Evolutionary conservation across 164 flowering plant species (phyloP).

Genomic region (Paratinospora sagittata): DNA sequence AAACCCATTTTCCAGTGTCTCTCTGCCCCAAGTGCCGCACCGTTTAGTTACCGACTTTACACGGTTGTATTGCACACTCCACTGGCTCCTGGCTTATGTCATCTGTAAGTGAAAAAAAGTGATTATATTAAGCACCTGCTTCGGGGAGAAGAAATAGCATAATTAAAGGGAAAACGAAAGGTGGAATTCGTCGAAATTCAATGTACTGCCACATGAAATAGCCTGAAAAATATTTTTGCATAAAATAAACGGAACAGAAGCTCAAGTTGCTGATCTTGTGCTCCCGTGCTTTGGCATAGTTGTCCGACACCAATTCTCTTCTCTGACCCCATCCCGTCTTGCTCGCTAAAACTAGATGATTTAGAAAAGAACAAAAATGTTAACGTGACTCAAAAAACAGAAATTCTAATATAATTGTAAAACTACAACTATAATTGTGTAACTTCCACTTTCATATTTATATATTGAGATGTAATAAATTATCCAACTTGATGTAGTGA

Average conservation of each 20-base stretch:
- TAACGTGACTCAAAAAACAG: no score
- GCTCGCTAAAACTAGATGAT: no score
- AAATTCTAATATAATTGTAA: no score
- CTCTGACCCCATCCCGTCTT: no score
- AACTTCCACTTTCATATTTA: no score
- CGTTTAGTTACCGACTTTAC: not conserved
- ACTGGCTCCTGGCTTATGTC: not conserved
- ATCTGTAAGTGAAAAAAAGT: not conserved
- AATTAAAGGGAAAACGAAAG: not conserved
- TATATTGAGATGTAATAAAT: no score
- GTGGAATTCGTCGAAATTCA: not conserved
- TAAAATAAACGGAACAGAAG: no score
- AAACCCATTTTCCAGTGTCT: not conserved
- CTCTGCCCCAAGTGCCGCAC: slow-evolving; percentile 8
- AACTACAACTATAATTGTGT: no score
- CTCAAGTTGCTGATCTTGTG: not conserved
- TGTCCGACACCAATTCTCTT: no score
- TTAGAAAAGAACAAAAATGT: no score
- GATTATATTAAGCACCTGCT: not conserved
- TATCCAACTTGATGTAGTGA: no score
- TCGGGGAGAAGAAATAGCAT: not conserved
- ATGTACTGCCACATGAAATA: not conserved
- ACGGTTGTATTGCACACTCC: not conserved
- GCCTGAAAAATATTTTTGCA: no score
- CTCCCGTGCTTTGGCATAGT: not conserved